A percentile compares a stretch with the other conserved stretches of the same genome.
Evolutionary conservation across 345 rosid species (phyloP).

Genomic region (Raphanus raphanistrum): DNA sequence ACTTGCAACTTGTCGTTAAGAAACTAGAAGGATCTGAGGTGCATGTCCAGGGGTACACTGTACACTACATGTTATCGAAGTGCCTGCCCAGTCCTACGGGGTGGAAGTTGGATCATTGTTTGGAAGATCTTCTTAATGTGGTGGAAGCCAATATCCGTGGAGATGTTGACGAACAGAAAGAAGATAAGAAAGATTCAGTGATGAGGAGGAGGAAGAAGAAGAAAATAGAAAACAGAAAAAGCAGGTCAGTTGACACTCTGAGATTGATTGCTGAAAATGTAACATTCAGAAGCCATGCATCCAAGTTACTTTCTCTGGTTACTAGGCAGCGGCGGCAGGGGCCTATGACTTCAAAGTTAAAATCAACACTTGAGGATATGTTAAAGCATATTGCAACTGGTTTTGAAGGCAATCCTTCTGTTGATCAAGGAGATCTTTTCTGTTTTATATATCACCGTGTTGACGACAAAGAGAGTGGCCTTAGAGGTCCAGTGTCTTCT

Average conservation of each 20-base stretch:
- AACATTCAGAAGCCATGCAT: constrained; percentile 62
- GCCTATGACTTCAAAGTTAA: constrained; percentile 65
- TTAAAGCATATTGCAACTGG: constrained; percentile 67
- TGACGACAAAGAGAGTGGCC: constrained; percentile 47
- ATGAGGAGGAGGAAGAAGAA: background rate
- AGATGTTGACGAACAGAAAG: constrained; percentile 74
- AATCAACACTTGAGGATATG: constrained; percentile 63
- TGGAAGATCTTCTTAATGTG: constrained; percentile 63
- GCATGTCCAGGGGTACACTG: constrained; percentile 73
- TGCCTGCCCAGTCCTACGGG: constrained; percentile 39
- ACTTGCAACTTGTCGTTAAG: constrained; percentile 56
- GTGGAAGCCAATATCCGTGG: constrained; percentile 73
- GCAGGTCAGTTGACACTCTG: constrained; percentile 68
- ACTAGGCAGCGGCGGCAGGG: constrained; percentile 49
- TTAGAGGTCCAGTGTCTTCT: constrained; percentile 33
- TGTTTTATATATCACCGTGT: constrained; percentile 61
- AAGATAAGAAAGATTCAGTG: constrained; percentile 26
- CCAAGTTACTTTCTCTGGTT: constrained; percentile 61
- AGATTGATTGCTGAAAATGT: constrained; percentile 63
- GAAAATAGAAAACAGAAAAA: constrained; percentile 57
- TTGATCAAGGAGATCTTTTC: constrained; percentile 65
- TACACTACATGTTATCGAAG: constrained; percentile 59
- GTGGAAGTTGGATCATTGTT: constrained; percentile 69
- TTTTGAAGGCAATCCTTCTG: constrained; percentile 69
- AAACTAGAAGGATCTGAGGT: constrained; percentile 67